Conservation (phyloP, 106 monocot genomes). For the Acorus calamus region DNA sequence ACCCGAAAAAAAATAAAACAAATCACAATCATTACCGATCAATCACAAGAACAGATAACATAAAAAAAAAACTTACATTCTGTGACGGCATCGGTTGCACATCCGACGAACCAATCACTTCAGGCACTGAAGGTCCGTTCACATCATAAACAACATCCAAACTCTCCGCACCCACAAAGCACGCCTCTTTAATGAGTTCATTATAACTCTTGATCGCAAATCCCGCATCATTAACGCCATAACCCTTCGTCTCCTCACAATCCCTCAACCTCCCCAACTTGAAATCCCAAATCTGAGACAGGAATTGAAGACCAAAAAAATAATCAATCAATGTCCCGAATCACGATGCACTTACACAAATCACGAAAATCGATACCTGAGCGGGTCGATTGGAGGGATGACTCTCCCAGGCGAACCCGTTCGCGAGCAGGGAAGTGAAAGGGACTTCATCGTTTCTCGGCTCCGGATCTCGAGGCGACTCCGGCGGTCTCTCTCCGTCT, state of each 20-base stretch:
- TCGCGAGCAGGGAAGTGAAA: conserved; percentile 39
- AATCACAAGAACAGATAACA: background rate
- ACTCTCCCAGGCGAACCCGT: conserved; percentile 28
- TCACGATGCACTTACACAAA: too few species aligned
- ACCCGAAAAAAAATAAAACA: too few species aligned
- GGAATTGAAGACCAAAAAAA: background rate
- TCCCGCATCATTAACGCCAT: conserved; percentile 36
- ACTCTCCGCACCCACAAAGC: conserved; percentile 28
- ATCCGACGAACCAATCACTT: conserved; percentile 42
- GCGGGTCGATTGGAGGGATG: conserved; percentile 19
- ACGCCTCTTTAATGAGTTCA: conserved; percentile 49
- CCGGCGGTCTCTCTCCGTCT: conserved; percentile 13
- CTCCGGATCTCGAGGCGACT: background rate
- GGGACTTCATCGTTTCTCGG: conserved; percentile 16
- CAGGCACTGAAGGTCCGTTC: conserved; percentile 22
- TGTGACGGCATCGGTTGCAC: too few species aligned
- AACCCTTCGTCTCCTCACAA: conserved; percentile 35
- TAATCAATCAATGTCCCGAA: too few species aligned
- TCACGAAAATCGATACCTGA: conserved; percentile 35
- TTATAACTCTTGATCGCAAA: conserved; percentile 59
- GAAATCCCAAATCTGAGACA: conserved; percentile 84
- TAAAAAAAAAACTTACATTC: conserved; percentile 39
- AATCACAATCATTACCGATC: too few species aligned
- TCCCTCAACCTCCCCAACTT: conserved; percentile 71
- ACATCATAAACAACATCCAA: conserved; percentile 51